phyloP scores from a whole-genome alignment of 2,329 filamentous ascomycete species.

The Sporothrix euskadiensis region DNA sequence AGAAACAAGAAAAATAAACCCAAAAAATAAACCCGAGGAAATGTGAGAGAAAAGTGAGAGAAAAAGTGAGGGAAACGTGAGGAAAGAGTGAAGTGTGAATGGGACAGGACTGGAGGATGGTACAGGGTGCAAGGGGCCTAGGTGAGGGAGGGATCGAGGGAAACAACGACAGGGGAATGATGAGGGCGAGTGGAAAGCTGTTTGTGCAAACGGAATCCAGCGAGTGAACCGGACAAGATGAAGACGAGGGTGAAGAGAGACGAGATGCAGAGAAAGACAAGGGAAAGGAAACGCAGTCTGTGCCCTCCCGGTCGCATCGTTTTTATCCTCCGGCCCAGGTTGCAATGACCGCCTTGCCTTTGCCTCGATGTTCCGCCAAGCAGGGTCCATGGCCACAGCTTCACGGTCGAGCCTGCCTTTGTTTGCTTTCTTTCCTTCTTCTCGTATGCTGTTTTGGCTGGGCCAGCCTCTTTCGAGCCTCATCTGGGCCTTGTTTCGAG shows the following conservation, averaged over 20 bases:
- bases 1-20: not conserved
- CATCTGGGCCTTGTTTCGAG: no score
- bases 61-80: not conserved
- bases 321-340: slow-evolving; percentile 10
- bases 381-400: slow-evolving; percentile 18
- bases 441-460: slow-evolving; percentile 13
- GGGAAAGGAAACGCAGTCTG: slow-evolving; percentile 6
- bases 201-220: not conserved
- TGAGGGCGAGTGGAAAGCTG: not conserved
- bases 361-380: slow-evolving; percentile 16
- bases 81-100: slow-evolving; percentile 10
- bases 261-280: slow-evolving; percentile 1
- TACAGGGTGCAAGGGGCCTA: not conserved
- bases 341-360: slow-evolving; percentile 4
- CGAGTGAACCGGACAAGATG: not conserved
- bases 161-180: not conserved
- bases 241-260: slow-evolving; percentile 15
- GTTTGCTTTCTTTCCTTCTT: not conserved
- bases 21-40: not conserved
- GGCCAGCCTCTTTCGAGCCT: slow-evolving; percentile 6
- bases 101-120: not conserved
- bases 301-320: slow-evolving; percentile 22
- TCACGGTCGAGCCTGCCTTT: not conserved
- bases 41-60: no score
- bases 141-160: not conserved